These are phyloP conservation scores for Thalassiosira livingstoniorum DNA, from an alignment of 352 stramenopile genomes.

Conservation along the genomic window DNA sequence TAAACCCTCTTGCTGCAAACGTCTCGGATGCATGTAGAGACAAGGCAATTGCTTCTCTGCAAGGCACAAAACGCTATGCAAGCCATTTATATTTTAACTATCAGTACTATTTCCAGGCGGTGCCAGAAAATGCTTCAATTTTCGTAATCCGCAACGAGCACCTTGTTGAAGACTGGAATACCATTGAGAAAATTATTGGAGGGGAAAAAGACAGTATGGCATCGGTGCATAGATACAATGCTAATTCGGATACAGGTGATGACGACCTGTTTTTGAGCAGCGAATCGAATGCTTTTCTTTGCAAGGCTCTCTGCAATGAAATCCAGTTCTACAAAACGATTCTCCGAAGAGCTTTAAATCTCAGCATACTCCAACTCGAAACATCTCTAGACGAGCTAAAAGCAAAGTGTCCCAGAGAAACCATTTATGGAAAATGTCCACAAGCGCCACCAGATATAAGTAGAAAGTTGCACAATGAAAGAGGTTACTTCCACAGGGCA, in stretches of 20 bases:
- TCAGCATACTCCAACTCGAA: conserved; percentile 16
- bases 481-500: no score
- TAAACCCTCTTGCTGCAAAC: not conserved
- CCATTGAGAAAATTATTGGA: conserved; percentile 9
- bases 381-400: conserved; percentile 26
- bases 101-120: conserved; percentile 32
- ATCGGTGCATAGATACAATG: not conserved
- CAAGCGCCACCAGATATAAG: conserved; percentile 9
- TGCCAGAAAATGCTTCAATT: conserved; percentile 12
- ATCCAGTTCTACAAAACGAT: conserved; percentile 46
- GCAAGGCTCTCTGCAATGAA: conserved; percentile 36
- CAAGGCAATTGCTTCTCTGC: conserved; percentile 1
- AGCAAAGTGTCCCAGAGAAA: conserved; percentile 23
- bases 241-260: not conserved
- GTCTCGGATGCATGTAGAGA: conserved; percentile 3
- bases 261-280: conserved; percentile 15
- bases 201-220: conserved; percentile 5
- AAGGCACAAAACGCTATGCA: not conserved
- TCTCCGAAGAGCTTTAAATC: conserved; percentile 23
- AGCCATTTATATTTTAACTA: conserved; percentile 25
- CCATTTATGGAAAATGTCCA: not conserved
- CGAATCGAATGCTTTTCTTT: conserved; percentile 22
- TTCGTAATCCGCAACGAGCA: conserved; percentile 20
- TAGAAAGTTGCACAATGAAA: conserved; percentile 1
- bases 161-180: conserved; percentile 14